A percentile compares a stretch with the other conserved stretches of the same genome.
These are phyloP conservation scores for Fraxinus floribunda DNA, from an alignment of 305 asterid genomes.

Conservation along the genomic window DNA sequence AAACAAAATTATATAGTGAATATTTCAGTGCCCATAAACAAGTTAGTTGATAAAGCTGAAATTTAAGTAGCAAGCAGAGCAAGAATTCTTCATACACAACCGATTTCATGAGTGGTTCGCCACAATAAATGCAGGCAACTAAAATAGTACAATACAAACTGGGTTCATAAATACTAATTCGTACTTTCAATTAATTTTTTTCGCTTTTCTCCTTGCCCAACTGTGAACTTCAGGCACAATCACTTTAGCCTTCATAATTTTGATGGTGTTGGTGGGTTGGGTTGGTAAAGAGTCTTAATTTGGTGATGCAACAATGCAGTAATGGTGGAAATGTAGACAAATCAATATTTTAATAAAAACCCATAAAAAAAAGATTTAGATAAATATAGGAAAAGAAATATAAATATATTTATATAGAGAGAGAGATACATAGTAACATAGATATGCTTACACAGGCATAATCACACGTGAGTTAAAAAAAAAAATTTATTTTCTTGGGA, in stretches of 20 bases:
- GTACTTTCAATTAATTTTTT: neutral
- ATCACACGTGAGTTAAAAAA: neutral
- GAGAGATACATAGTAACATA: neutral
- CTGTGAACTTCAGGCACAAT: neutral
- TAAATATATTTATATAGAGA: neutral
- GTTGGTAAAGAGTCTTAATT: neutral
- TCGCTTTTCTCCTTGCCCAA: neutral
- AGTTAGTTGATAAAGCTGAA: neutral
- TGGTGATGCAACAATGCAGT: neutral
- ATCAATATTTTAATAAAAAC: neutral
- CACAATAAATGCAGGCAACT: conserved; percentile 26
- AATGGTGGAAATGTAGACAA: neutral
- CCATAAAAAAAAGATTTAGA: neutral
- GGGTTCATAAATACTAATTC: conserved; percentile 23
- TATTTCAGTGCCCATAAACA: neutral
- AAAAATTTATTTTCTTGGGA: neutral
- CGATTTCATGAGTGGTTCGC: conserved; percentile 20
- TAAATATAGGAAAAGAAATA: neutral
- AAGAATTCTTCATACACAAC: neutral
- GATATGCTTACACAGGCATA: neutral
- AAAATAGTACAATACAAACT: neutral
- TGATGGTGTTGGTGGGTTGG: neutral
- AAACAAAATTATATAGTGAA: neutral
- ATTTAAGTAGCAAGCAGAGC: neutral
- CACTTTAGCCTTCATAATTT: neutral